Evolutionary conservation across 371 early-diverging fungal genomes (phyloP).

Genomic region (Zychaea mexicana): DNA sequence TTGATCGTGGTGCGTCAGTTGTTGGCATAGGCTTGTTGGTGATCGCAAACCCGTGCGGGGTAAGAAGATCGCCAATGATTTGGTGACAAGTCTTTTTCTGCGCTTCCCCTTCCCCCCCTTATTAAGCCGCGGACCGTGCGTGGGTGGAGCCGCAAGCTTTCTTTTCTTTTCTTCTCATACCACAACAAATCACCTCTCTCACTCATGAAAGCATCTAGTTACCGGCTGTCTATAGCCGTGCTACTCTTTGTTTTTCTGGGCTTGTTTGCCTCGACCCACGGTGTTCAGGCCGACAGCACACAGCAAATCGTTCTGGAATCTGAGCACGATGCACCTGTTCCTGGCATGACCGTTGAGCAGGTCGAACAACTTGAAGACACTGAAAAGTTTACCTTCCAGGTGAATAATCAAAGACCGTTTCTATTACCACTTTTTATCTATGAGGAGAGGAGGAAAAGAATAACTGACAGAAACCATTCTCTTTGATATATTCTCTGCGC

Average conservation of each 20-base stretch:
- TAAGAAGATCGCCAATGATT: background rate
- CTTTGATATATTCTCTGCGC: too few relatives aligned
- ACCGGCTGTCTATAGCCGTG: conserved; percentile 10
- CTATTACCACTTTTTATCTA: too few relatives aligned
- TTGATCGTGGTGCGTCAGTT: too few relatives aligned
- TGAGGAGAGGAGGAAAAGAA: too few relatives aligned
- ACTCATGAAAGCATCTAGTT: conserved; percentile 17
- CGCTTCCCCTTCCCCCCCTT: background rate
- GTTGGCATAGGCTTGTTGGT: too few relatives aligned
- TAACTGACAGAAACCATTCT: too few relatives aligned
- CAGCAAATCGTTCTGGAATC: conserved; percentile 12
- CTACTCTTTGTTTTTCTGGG: conserved; percentile 17
- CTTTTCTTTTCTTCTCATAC: conserved; percentile 1
- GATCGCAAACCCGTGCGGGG: too few relatives aligned
- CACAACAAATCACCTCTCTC: background rate
- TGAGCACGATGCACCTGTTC: conserved; percentile 14
- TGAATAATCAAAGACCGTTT: background rate
- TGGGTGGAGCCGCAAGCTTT: background rate
- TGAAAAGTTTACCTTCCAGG: conserved; percentile 47
- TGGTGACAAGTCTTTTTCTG: background rate
- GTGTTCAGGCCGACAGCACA: conserved; percentile 6
- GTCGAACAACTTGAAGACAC: conserved; percentile 29
- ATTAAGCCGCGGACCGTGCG: background rate
- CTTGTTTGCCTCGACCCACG: background rate
- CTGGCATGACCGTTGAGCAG: conserved; percentile 32